Percentiles rank a stretch among this genome's conserved stretches.
Evolutionary conservation across 2,329 filamentous ascomycete species (phyloP).

Genomic region (Sporothrix sp.): DNA sequence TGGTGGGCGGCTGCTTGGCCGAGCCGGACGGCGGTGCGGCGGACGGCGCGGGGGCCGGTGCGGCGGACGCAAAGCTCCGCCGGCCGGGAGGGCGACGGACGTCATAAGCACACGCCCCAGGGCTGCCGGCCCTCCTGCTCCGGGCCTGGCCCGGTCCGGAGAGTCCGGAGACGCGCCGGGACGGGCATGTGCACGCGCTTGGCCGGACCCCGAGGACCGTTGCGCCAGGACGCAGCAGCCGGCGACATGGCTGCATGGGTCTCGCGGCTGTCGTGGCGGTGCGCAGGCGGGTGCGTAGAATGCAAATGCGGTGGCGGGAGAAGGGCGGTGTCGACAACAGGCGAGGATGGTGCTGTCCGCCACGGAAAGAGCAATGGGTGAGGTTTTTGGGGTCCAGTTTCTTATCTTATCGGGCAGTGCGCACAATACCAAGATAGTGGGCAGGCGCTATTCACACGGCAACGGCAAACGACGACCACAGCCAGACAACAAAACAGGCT

Average conservation of each 20-base stretch:
- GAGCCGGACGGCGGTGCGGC: neutral
- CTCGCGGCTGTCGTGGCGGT: no score
- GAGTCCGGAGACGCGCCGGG: neutral
- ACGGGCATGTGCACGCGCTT: neutral
- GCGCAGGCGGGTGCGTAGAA: neutral
- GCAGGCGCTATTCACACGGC: no score
- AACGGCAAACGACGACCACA: no score
- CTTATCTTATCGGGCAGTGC: no score
- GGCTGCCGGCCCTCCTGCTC: neutral
- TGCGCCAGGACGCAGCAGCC: slow-evolving; percentile 20
- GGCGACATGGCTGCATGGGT: slow-evolving; percentile 27
- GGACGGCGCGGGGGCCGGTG: neutral
- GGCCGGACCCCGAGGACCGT: neutral
- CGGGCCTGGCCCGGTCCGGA: no score
- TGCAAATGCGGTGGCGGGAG: neutral
- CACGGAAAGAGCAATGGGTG: no score
- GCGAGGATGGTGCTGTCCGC: no score
- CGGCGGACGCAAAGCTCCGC: no score
- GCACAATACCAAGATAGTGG: no score
- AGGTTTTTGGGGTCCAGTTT: no score
- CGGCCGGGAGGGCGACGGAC: neutral
- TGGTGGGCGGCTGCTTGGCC: slow-evolving; percentile 2
- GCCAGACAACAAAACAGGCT: no score
- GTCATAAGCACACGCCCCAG: neutral
- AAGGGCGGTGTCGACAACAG: no score